Evolutionary conservation across 805 yeast species (phyloP).

Genomic region (Wickerhamiella azyma): DNA sequence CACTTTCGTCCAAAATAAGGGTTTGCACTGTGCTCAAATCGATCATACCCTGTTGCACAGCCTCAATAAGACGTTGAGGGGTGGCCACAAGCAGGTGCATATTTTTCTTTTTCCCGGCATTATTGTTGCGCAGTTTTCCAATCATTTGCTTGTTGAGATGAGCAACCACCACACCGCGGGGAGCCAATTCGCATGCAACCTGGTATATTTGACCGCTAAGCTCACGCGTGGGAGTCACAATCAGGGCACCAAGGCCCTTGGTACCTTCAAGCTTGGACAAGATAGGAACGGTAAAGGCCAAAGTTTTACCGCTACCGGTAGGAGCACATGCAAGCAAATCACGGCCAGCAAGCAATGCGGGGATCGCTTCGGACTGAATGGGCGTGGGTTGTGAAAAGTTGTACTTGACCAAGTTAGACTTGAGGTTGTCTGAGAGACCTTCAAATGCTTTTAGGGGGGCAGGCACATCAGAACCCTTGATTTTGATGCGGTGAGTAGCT

Average conservation of each 20-base stretch:
- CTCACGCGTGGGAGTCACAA: conserved; percentile 91
- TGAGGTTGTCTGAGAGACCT: conserved; percentile 50
- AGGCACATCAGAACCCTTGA: conserved; percentile 78
- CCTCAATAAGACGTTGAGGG: conserved; percentile 75
- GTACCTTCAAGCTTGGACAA: conserved; percentile 36
- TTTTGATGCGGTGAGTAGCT: conserved; percentile 33
- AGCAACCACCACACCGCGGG: conserved; percentile 43
- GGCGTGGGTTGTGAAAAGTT: conserved; percentile 82
- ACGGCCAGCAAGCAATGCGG: conserved; percentile 50
- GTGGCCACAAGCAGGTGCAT: conserved; percentile 77
- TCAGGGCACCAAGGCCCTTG: conserved; percentile 38
- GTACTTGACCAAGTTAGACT: conserved; percentile 50
- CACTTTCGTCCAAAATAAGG: conserved; percentile 89
- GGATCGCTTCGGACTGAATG: conserved; percentile 83
- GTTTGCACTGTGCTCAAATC: conserved; percentile 55
- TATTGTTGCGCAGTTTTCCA: conserved; percentile 42
- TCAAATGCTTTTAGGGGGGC: conserved; percentile 81
- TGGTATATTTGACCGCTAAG: conserved; percentile 73
- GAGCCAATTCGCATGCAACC: conserved; percentile 46
- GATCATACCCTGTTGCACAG: conserved; percentile 47
- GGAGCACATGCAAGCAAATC: conserved; percentile 93
- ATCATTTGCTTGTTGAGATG: conserved; percentile 60
- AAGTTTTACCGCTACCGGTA: conserved; percentile 95
- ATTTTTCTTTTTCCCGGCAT: conserved; percentile 43
- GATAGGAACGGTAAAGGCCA: conserved; percentile 77